Percentiles rank a stretch among this genome's conserved stretches.
phyloP scores from a whole-genome alignment of 495 filamentous ascomycete genomes.

The Schizothecium vesticola region DNA sequence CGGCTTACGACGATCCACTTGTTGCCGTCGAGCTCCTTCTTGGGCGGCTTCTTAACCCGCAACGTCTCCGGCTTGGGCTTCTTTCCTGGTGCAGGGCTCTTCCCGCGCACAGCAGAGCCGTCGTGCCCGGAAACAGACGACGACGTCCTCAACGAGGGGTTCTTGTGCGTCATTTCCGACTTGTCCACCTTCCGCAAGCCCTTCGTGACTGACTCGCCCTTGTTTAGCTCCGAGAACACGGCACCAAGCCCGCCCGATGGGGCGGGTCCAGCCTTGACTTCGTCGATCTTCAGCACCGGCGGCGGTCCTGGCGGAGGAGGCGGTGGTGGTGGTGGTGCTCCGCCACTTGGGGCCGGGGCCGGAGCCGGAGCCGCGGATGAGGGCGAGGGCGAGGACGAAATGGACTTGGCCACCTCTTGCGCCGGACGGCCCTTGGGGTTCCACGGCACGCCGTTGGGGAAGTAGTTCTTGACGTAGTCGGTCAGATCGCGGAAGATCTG shows the following conservation, averaged over 20 bases:
- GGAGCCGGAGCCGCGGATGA: constrained; percentile 31
- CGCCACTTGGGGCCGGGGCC: constrained; percentile 41
- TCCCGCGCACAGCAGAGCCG: constrained; percentile 51
- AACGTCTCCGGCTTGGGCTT: constrained; percentile 94
- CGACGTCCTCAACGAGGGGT: constrained; percentile 76
- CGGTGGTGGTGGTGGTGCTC: constrained; percentile 58
- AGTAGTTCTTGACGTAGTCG: constrained; percentile 77
- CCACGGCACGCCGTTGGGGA: constrained; percentile 76
- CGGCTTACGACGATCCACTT: constrained; percentile 78
- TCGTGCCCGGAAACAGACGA: constrained; percentile 62
- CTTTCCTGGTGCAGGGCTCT: constrained; percentile 78
- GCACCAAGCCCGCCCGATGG: constrained; percentile 59
- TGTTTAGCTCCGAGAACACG: constrained; percentile 87
- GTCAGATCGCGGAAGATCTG: constrained; percentile 73
- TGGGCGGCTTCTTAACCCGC: constrained; percentile 86
- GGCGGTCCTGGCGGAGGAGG: constrained; percentile 64
- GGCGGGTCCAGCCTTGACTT: constrained; percentile 30
- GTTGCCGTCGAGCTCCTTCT: constrained; percentile 87
- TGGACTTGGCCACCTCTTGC: constrained; percentile 55
- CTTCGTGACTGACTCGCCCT: constrained; percentile 77
- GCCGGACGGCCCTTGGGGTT: constrained; percentile 76
- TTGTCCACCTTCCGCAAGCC: constrained; percentile 89
- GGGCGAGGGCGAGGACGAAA: constrained; percentile 33
- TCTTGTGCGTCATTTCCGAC: constrained; percentile 97
- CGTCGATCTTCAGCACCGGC: constrained; percentile 45